Evolutionary conservation across 2,329 filamentous ascomycete species (phyloP).

Genomic region (Botrytis paeoniae): DNA sequence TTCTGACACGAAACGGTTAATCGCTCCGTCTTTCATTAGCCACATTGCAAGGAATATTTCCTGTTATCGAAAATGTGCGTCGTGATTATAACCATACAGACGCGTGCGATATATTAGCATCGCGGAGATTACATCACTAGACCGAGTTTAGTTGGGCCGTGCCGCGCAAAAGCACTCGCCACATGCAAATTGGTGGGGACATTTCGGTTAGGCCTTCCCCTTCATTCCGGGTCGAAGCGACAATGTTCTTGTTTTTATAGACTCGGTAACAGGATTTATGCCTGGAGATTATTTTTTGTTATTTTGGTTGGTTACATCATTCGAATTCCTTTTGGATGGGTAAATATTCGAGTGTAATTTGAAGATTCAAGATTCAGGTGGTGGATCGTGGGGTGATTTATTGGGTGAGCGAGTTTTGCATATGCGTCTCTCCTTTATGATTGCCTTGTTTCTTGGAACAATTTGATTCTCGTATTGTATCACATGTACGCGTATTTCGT

Average conservation of each 20-base stretch:
- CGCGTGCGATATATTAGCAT: conserved; percentile 8
- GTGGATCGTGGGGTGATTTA: not conserved
- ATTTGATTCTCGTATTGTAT: not conserved
- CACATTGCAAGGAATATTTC: conserved; percentile 13
- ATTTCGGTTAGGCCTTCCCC: not conserved
- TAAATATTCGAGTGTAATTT: not conserved
- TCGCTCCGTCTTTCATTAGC: not conserved
- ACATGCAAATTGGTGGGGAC: not conserved
- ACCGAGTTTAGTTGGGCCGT: conserved; percentile 56
- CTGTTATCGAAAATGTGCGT: conserved; percentile 2
- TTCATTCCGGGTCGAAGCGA: conserved; percentile 2
- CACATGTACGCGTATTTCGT: not conserved
- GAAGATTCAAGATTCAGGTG: not conserved
- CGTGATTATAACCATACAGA: conserved; percentile 3
- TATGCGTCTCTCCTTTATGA: not conserved
- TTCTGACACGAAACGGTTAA: conserved; percentile 5
- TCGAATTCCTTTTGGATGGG: not conserved
- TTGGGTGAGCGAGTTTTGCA: not conserved
- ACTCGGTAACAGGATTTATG: conserved; percentile 5
- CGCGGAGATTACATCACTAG: conserved; percentile 18
- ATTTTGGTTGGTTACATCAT: conserved; percentile 10
- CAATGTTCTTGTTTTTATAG: conserved; percentile 61
- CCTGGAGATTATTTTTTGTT: not conserved
- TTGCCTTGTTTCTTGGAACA: not conserved
- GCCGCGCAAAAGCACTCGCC: conserved; percentile 50